Conservation (phyloP, 2,329 filamentous ascomycete species). For the Chrysoporthe puriensis region DNA sequence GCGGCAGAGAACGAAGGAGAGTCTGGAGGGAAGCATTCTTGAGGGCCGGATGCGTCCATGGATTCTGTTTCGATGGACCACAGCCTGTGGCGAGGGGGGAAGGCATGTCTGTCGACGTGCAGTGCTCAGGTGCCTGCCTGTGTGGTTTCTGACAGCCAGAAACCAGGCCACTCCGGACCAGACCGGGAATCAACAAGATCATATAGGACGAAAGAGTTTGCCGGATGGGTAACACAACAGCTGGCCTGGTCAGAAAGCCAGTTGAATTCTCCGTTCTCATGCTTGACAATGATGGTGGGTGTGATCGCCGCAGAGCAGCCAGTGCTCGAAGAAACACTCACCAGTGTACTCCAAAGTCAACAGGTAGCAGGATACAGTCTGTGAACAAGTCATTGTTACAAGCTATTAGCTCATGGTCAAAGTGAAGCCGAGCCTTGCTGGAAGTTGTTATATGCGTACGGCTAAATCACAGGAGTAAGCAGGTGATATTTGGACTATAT, state of each 20-base stretch:
- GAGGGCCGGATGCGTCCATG: background rate
- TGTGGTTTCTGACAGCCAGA: background rate
- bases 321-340: background rate
- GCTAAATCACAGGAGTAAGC: background rate
- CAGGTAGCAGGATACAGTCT: background rate
- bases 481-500: background rate
- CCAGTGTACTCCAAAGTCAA: background rate
- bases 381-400: background rate
- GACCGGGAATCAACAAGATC: background rate
- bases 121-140: constrained; percentile 2
- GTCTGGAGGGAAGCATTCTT: background rate
- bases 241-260: background rate
- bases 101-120: background rate
- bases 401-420: background rate
- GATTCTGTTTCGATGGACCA: background rate
- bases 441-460: background rate
- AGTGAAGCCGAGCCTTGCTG: background rate
- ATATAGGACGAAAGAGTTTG: background rate
- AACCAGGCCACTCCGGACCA: background rate
- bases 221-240: background rate
- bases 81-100: background rate
- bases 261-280: background rate
- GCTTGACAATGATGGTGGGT: background rate
- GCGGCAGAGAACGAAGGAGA: background rate
- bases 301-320: background rate